Evolutionary conservation across 441 rosid genomes (phyloP).

Genomic region (Erodium texanum): DNA sequence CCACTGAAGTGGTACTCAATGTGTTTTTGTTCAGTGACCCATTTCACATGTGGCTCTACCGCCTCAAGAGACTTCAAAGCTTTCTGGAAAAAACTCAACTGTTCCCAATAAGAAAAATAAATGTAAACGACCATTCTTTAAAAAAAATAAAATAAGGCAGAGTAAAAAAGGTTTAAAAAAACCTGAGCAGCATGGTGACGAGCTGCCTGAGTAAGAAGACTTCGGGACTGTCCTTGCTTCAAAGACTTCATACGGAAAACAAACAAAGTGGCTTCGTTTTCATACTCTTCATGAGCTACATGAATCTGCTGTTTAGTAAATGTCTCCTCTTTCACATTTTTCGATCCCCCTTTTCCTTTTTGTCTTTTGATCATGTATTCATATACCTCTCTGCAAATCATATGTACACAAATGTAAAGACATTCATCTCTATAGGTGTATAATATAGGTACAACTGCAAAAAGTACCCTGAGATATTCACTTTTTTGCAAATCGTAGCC

Average conservation of each 20-base stretch:
- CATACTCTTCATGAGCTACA: constrained; percentile 60
- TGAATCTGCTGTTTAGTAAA: constrained; percentile 45
- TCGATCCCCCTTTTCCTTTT: constrained; percentile 52
- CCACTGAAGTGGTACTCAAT: constrained; percentile 58
- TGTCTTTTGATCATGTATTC: constrained; percentile 41
- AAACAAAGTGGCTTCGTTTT: constrained; percentile 55
- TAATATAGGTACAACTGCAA: too few relatives aligned
- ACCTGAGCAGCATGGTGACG: constrained; percentile 85
- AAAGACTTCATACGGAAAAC: constrained; percentile 60
- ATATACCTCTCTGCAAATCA: constrained; percentile 38
- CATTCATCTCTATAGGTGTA: constrained; percentile 15
- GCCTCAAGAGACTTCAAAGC: constrained; percentile 54
- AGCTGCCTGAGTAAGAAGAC: constrained; percentile 75
- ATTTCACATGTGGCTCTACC: constrained; percentile 53
- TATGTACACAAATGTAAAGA: constrained; percentile 14
- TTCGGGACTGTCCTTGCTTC: constrained; percentile 68
- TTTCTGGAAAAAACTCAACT: constrained; percentile 56
- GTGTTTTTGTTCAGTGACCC: constrained; percentile 46
- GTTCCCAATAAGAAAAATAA: constrained; percentile 15
- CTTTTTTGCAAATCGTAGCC: too few relatives aligned
- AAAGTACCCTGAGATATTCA: too few relatives aligned
- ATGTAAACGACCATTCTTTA: neutral
- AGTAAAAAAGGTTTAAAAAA: constrained; percentile 16
- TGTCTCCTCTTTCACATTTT: constrained; percentile 49
- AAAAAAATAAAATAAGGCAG: constrained; percentile 10